A percentile compares a stretch with the other conserved stretches of the same genome.
Evolutionary conservation across 306 rosid genomes (phyloP).

Genomic region (Alnus glutinosa): DNA sequence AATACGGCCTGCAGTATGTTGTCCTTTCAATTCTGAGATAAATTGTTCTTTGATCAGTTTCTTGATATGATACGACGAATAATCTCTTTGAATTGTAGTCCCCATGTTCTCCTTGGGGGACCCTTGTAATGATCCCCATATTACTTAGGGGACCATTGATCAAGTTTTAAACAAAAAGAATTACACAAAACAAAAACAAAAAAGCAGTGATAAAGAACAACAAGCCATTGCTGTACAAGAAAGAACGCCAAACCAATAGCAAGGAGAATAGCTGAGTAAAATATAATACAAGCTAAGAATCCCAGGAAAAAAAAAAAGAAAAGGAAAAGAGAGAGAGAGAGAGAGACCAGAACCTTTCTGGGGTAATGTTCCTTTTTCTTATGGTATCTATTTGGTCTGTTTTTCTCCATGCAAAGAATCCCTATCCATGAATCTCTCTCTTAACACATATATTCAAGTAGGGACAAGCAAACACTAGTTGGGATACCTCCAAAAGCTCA

Average conservation of each 20-base stretch:
- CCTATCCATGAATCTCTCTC: constrained; percentile 45
- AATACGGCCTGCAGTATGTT: not conserved
- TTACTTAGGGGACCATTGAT: too few species aligned
- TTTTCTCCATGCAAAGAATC: constrained; percentile 38
- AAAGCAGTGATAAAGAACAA: not conserved
- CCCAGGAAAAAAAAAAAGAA: constrained; percentile 1
- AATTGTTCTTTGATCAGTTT: not conserved
- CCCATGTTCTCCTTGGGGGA: not conserved
- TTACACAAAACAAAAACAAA: not conserved
- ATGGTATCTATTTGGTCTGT: constrained; percentile 19
- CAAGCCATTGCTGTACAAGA: not conserved
- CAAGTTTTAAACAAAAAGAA: not conserved
- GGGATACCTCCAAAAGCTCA: constrained; percentile 34
- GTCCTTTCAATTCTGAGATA: not conserved
- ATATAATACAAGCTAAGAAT: too few species aligned
- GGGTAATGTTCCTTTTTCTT: constrained; percentile 36
- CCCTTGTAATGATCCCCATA: not conserved
- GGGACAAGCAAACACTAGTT: constrained; percentile 31
- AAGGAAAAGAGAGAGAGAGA: constrained; percentile 34
- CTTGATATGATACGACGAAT: not conserved
- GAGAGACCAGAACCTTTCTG: constrained; percentile 41
- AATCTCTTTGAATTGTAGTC: not conserved
- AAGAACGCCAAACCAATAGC: not conserved
- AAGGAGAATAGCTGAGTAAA: constrained; percentile 4
- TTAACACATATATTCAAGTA: constrained; percentile 26